Evolutionary conservation across 2,329 filamentous ascomycete species (phyloP), one percentile per base, ranked within the genome.

Genomic region (Cytospora mali): DNA sequence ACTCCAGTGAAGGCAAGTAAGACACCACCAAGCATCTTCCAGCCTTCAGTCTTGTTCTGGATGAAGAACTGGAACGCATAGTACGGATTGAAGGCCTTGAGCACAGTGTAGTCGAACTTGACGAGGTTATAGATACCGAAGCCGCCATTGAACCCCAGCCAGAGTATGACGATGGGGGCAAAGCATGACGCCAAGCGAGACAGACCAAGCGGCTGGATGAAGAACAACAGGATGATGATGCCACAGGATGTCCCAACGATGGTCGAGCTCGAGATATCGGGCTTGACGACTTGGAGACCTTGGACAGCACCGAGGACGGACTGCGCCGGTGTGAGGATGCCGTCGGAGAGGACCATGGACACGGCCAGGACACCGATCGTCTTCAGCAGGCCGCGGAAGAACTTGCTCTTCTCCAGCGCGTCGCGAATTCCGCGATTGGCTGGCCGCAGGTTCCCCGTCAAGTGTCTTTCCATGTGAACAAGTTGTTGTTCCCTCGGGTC

Each of bases 1-100:
- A 90, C 87, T 16, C 87, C 89, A 6, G 90, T 92, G 69, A 92
- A 92, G 2, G 86, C 83, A 10, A 92, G 81, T 1, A 93, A 73
- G n/a, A 92, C 83, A 3, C 89, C 89, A 10, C 86, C 87, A 2
- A 90, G 78, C 65, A 82, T 83, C 66, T 77, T 80, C 87, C 87
- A 90, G 0, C 84, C 87, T 11, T 82, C 78, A 2, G 82, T 79
- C 58, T 80, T 80, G 68, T 87, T 85, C 5, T 84, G 77, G 23
- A 83, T 73, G 53, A 90, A 79, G 71, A 86, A 90, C 4, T 78
- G 73, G 63, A 87, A 83, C 0, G 85, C 86, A 61, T 82, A 88
- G 64, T 81, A 84, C 0, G 83, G 83, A 31, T 77, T 82, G 66
- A 85, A 85, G 1, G 82, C 82, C 68, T 80, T 79, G 23, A 85